Base-by-base conservation (phyloP, 495 filamentous ascomycete species). In the Bathelium albidoporum region DNA sequence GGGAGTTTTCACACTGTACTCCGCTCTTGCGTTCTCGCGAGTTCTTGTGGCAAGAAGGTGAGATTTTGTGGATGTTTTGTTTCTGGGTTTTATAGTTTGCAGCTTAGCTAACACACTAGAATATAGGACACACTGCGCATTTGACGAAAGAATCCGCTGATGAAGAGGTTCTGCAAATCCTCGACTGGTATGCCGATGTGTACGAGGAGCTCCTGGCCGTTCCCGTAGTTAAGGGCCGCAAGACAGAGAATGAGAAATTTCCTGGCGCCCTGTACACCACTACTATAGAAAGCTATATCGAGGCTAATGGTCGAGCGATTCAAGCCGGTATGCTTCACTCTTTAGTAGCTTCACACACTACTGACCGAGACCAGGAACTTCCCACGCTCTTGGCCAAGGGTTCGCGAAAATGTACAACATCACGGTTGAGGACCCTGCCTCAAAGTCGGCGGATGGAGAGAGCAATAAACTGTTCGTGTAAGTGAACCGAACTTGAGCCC, bases 1-100 rank as follows among this genome's bases (percentile, higher is more conserved):
- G 94, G 94, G 94, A 98, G 77, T 95, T 95, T 72, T 97, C 97
- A 79, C 88, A 98, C 72, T 91, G 93, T 26, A 92, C 92, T 71
- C 94, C 94, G 5, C 96, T 98, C 80, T 78, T 98, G 26, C 80
- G 94, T 64, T 91, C 92, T 59, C 78, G 94, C 69, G 94, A 98
- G 73, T 98, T 98, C 76, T 77, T 96, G 53, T 98, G 94, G 94
- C 95, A 98, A 73, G 94, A 98, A 76, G 95, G 94, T 39, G 5
- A 14, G 34, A 5, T 39, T 39, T 14, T n/a, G n/a, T n/a, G n/a
- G n/a, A n/a, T n/a, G n/a, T n/a, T n/a, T n/a, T n/a, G n/a, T n/a
- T n/a, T n/a, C n/a, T n/a, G n/a, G n/a, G n/a, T n/a, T n/a, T n/a
- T n/a, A n/a, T n/a, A n/a, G n/a, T n/a, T n/a, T n/a, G n/a, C n/a